phyloP scores from a whole-genome alignment of 257 asterid genomes.

The Rehmannia glutinosa region DNA sequence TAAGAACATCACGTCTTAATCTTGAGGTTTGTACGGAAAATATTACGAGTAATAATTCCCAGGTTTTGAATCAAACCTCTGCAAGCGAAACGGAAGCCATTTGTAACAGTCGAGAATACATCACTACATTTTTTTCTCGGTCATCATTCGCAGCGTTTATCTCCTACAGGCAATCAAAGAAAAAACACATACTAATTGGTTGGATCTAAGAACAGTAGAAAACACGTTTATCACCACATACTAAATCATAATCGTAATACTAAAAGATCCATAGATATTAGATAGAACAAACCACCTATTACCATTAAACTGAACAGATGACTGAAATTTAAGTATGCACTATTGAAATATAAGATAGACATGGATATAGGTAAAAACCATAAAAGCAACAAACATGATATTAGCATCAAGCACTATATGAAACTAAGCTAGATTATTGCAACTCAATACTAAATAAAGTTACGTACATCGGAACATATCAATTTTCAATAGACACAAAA shows the following conservation, averaged over 20 bases:
- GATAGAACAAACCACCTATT: background rate
- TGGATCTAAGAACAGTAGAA: background rate
- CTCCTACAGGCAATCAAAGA: constrained; percentile 28
- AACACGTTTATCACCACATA: background rate
- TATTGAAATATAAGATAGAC: too few relatives aligned
- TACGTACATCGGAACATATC: background rate
- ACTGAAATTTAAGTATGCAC: too few relatives aligned
- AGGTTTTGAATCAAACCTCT: constrained; percentile 46
- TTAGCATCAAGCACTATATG: too few relatives aligned
- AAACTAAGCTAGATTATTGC: background rate
- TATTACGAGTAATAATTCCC: background rate
- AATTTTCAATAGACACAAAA: background rate
- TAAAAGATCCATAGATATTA: background rate
- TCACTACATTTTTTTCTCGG: constrained; percentile 31
- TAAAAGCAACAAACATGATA: too few relatives aligned
- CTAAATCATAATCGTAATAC: background rate
- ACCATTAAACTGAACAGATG: too few relatives aligned
- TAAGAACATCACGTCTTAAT: background rate
- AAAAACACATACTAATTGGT: background rate
- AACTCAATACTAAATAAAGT: background rate
- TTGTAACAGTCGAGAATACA: constrained; percentile 58
- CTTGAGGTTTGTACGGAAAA: background rate
- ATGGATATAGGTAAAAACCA: background rate
- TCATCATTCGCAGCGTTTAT: constrained; percentile 4
- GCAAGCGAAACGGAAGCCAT: constrained; percentile 69